Percentiles rank a stretch among this genome's conserved stretches.
phyloP scores from a whole-genome alignment of 495 filamentous ascomycete genomes.

The Aspergillus biplanus region DNA sequence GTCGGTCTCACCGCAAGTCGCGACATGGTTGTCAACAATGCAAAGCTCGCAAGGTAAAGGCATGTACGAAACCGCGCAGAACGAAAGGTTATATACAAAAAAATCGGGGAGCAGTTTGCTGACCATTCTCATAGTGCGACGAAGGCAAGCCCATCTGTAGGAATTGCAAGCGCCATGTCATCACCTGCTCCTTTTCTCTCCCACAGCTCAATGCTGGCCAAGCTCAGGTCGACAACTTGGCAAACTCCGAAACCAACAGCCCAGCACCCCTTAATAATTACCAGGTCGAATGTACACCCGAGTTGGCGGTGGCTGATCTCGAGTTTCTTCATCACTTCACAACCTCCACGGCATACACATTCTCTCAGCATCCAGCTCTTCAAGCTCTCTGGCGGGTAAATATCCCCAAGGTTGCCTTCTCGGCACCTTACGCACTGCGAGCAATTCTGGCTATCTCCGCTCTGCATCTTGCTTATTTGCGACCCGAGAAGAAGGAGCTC shows the following conservation, averaged over 20 bases:
- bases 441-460: conserved; percentile 41
- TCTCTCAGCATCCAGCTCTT: conserved; percentile 33
- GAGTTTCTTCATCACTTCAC: conserved; percentile 44
- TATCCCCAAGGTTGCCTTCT: conserved; percentile 36
- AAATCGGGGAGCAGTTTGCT: neutral
- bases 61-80: neutral
- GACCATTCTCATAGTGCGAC: conserved; percentile 5
- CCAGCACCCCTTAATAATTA: conserved; percentile 1
- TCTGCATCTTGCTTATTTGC: conserved; percentile 37
- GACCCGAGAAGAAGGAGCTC: conserved; percentile 21
- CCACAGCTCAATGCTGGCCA: neutral
- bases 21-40: conserved; percentile 16
- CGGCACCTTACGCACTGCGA: conserved; percentile 35
- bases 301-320: conserved; percentile 25
- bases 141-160: conserved; percentile 9
- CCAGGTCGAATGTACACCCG: neutral
- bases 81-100: neutral
- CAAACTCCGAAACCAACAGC: neutral
- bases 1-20: conserved; percentile 13
- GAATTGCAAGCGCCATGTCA: conserved; percentile 8
- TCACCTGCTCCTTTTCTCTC: conserved; percentile 2
- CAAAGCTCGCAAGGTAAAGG: conserved; percentile 14
- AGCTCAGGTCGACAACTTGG: neutral
- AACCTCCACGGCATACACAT: conserved; percentile 41
- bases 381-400: conserved; percentile 38